Evolutionary conservation across 169 alveolate species (phyloP), one percentile per base, ranked within the genome.

Genomic region (Plasmodium gonderi): DNA sequence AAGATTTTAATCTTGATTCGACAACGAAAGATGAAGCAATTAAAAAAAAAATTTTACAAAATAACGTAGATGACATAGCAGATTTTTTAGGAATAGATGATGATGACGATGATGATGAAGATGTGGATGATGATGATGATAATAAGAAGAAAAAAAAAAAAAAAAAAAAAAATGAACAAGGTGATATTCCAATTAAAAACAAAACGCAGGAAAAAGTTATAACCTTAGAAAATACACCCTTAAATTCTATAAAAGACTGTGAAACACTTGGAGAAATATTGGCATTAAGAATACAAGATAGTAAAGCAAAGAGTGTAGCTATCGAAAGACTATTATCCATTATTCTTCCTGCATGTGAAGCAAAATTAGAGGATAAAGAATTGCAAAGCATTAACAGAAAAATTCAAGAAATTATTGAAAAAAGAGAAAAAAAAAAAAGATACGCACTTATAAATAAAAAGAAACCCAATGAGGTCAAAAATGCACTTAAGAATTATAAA

Each of bases 401-500:
- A 40, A 69, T 82, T 7, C 82, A 82, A 69, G 81, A 45, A n/a
- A 33, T 82, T n/a, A 74, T 82, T 49, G 54, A 69, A 44, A 42
- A 82, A 38, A 82, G 83, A 40, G 82, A 82, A 42, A 82, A 82
- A 40, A 72, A 72, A 47, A 69, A 82, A 82, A 82, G 92, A 54
- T 69, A 82, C 38, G 82, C 92, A 2, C 81, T 44, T 20, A 49
- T 82, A 69, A 82, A 82, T 82, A 82, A 82, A 69, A 82, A 82
- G 26, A 82, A 82, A 23, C 92, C 92, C 74, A 82, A 82, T 64
- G 92, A 85, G 89, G 96, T 93, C 45, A 82, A 90, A 20, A 54
- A 95, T 38, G 74, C 95, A 29, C 72, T 91, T 60, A 93, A 90
- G 67, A 95, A 94, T 93, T 95, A 95, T 85, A 83, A 95, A 91